Conservation (phyloP, 2,329 filamentous ascomycete species). For the Penicillium paneum region DNA sequence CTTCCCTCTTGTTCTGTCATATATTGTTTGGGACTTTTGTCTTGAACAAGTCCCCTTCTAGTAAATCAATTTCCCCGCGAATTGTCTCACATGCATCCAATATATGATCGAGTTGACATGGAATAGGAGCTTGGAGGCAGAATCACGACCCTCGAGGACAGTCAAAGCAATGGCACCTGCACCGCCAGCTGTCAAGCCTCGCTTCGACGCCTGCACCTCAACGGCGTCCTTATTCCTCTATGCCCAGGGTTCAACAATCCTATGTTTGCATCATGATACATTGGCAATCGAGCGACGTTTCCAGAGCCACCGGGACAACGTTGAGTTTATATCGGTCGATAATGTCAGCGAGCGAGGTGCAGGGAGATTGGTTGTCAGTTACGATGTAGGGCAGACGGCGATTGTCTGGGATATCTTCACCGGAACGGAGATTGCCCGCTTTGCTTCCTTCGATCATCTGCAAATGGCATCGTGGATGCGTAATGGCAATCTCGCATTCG, state of each 20-base stretch:
- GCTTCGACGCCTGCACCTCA: slow-evolving; percentile 83
- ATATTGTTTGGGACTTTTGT: slow-evolving; percentile 5
- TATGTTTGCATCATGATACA: slow-evolving; percentile 90
- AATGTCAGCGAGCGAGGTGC: slow-evolving; percentile 84
- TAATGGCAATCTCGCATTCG: slow-evolving; percentile 95
- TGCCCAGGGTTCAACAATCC: slow-evolving; percentile 73
- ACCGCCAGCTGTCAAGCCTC: slow-evolving; percentile 36
- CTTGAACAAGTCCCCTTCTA: not conserved
- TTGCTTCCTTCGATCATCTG: slow-evolving; percentile 84
- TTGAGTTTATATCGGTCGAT: slow-evolving; percentile 81
- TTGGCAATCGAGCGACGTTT: slow-evolving; percentile 85
- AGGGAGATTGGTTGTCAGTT: slow-evolving; percentile 85
- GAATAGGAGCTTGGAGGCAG: slow-evolving; percentile 59
- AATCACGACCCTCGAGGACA: slow-evolving; percentile 55
- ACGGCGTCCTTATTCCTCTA: slow-evolving; percentile 90
- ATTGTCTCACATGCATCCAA: not conserved
- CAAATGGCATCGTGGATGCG: slow-evolving; percentile 90
- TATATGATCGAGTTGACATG: slow-evolving; percentile 59
- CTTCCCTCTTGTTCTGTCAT: slow-evolving; percentile 1
- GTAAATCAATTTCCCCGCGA: not conserved
- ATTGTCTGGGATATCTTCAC: slow-evolving; percentile 97
- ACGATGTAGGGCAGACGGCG: slow-evolving; percentile 83
- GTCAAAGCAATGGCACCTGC: slow-evolving; percentile 45
- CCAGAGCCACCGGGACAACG: slow-evolving; percentile 75
- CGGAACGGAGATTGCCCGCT: slow-evolving; percentile 85